Conservation (phyloP, 2,329 filamentous ascomycete genomes). For the Fusarium luffae region DNA sequence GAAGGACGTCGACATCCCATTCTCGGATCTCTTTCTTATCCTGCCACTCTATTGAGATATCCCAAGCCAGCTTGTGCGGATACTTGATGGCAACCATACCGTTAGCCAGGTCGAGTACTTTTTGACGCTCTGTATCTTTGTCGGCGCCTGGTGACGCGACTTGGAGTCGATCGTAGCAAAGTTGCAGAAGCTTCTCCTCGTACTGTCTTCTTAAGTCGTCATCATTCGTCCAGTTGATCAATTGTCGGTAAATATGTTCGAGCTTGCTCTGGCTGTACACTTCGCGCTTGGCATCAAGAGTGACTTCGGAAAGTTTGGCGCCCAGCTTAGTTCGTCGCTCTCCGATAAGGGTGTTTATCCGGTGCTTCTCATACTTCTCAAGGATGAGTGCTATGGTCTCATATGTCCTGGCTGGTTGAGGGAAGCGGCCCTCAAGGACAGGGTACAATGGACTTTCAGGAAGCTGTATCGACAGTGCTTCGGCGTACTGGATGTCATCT, state of each 20-base stretch:
- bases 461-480: slow-evolving; percentile 79
- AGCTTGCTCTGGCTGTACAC: slow-evolving; percentile 80
- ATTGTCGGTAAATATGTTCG: slow-evolving; percentile 81
- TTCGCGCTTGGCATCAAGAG: slow-evolving; percentile 86
- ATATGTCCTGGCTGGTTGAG: slow-evolving; percentile 83
- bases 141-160: slow-evolving; percentile 71
- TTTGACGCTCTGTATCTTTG: slow-evolving; percentile 76
- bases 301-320: slow-evolving; percentile 85
- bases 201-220: slow-evolving; percentile 85
- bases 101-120: slow-evolving; percentile 80
- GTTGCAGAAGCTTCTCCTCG: slow-evolving; percentile 88
- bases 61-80: slow-evolving; percentile 89
- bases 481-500: slow-evolving; percentile 77
- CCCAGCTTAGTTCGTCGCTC: slow-evolving; percentile 89
- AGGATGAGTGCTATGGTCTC: slow-evolving; percentile 83
- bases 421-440: slow-evolving; percentile 84
- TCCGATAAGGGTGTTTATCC: slow-evolving; percentile 89
- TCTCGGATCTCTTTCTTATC: slow-evolving; percentile 79
- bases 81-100: slow-evolving; percentile 98
- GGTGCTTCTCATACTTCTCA: slow-evolving; percentile 87
- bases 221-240: slow-evolving; percentile 91
- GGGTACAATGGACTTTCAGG: slow-evolving; percentile 84
- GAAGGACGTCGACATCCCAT: slow-evolving; percentile 81
- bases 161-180: slow-evolving; percentile 81
- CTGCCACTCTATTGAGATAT: slow-evolving; percentile 88